These are phyloP conservation scores for Colletotrichum musicola DNA, from an alignment of 2,329 filamentous ascomycete genomes.

Conservation along the genomic window DNA sequence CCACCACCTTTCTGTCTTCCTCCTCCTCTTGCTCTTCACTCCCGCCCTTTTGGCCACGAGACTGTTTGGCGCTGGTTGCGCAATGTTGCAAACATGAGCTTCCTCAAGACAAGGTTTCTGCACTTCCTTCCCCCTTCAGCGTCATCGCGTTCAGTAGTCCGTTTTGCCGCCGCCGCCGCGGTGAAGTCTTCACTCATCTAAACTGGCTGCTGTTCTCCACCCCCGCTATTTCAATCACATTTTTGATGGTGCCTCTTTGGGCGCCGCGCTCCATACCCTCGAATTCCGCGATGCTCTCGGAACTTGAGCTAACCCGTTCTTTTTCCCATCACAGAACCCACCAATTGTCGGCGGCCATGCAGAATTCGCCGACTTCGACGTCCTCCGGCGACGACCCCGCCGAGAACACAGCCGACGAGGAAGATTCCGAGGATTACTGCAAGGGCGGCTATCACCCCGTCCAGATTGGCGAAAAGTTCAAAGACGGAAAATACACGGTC, in stretches of 20 bases:
- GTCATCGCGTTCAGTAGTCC: constrained; percentile 26
- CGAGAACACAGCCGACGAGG: constrained; percentile 96
- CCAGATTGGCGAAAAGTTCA: constrained; percentile 94
- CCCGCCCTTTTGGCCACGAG: constrained; percentile 1
- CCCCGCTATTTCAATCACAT: constrained; percentile 30
- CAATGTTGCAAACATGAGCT: constrained; percentile 58
- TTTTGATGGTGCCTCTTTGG: constrained; percentile 19
- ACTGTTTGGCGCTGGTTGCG: constrained; percentile 42
- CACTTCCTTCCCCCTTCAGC: constrained; percentile 8
- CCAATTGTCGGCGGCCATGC: constrained; percentile 66
- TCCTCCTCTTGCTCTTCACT: not conserved
- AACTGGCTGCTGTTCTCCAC: constrained; percentile 35
- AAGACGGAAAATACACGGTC: constrained; percentile 95
- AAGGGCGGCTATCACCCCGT: constrained; percentile 99
- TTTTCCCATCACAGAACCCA: constrained; percentile 60
- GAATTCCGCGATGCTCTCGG: not conserved
- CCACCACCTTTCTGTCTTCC: constrained; percentile 26
- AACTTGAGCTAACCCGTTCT: constrained; percentile 36
- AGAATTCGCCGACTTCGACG: constrained; percentile 81
- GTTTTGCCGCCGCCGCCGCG: constrained; percentile 4
- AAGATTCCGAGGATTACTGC: constrained; percentile 99
- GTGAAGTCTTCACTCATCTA: constrained; percentile 34
- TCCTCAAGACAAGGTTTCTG: constrained; percentile 58
- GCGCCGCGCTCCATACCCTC: constrained; percentile 8
- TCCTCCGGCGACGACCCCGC: constrained; percentile 85